Evolutionary conservation across 352 stramenopile species (phyloP), one percentile per base, ranked within the genome.

Genomic region (Pythium aquatile): DNA sequence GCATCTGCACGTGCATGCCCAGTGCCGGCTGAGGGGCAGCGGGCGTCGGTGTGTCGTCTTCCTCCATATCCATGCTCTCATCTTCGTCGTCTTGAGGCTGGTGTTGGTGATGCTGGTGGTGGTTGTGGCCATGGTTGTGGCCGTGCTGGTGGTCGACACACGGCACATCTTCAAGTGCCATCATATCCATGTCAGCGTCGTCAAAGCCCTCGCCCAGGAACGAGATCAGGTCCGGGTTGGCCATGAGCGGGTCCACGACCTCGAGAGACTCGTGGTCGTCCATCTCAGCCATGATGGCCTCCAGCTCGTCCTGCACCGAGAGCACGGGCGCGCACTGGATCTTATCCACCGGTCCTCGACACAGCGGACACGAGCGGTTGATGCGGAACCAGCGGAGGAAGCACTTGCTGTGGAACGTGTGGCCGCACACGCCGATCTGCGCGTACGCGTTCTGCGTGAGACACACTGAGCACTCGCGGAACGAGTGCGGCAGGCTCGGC

Each of bases 351-450:
- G 51, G 48, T 0, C 75, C 79, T 24, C 85, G 83, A 63, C 85
- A 94, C 10, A 94, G 53, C 42, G 85, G 85, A 65, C 85, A 94
- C 57, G 78, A 88, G 0, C 80, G 78, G 59, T 93, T 93, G 10
- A 71, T 61, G 7, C 85, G 78, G 69, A 91, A 91, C 85, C 85
- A 94, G 13, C 85, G 70, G 24, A 93, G 60, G 60, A 94, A 94
- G 66, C 85, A 94, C 58, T 81, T 78, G 17, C 72, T 72, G 66
- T 94, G 85, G 74, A 94, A 93, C 47, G 82, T 88, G 68, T 94
- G 85, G 53, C 81, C 85, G 55, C 85, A 94, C 26, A 58, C 32
- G 24, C 52, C 63, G 55, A 94, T 85, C 70, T 93, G 81, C 56
- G 84, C 80, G 57, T 88, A 79, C 20, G 85, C 85, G 61, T 91